Conservation (phyloP, 495 filamentous ascomycete genomes). For the Penicillium odoratum region DNA sequence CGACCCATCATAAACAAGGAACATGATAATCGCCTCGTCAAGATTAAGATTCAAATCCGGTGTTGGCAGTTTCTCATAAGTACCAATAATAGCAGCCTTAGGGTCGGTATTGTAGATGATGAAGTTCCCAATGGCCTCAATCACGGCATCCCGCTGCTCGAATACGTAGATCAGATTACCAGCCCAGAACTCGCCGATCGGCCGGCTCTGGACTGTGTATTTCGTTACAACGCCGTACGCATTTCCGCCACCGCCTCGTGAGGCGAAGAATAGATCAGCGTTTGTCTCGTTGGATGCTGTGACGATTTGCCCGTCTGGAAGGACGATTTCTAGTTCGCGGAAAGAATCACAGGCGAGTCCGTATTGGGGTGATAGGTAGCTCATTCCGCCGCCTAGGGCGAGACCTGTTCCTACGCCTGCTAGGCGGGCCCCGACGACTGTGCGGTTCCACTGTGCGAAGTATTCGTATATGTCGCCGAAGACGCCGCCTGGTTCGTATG, state of each 20-base stretch:
- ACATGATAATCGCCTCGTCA: conserved; percentile 35
- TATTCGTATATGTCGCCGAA: conserved; percentile 37
- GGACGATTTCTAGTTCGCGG: conserved; percentile 46
- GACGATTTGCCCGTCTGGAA: conserved; percentile 48
- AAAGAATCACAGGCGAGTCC: conserved; percentile 38
- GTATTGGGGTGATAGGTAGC: conserved; percentile 39
- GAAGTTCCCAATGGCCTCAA: conserved; percentile 30
- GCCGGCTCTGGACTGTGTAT: conserved; percentile 31
- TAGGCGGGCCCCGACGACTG: conserved; percentile 35
- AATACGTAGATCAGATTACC: conserved; percentile 33
- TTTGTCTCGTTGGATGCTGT: conserved; percentile 50
- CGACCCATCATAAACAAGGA: conserved; percentile 38
- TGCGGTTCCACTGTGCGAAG: conserved; percentile 29
- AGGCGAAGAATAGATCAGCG: conserved; percentile 58
- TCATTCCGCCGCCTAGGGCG: conserved; percentile 36
- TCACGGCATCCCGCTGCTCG: conserved; percentile 25
- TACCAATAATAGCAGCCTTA: conserved; percentile 35
- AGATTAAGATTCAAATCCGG: conserved; percentile 28
- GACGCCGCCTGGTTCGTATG: conserved; percentile 32
- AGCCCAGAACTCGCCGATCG: conserved; percentile 29
- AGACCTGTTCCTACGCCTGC: conserved; percentile 35
- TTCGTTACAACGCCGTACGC: conserved; percentile 50
- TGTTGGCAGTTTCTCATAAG: conserved; percentile 30
- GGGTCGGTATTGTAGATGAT: conserved; percentile 35
- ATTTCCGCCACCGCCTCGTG: conserved; percentile 52